Evolutionary conservation across 768 basidiomycete genomes (phyloP).

Genomic region (Symmetrospora coprosmae): DNA sequence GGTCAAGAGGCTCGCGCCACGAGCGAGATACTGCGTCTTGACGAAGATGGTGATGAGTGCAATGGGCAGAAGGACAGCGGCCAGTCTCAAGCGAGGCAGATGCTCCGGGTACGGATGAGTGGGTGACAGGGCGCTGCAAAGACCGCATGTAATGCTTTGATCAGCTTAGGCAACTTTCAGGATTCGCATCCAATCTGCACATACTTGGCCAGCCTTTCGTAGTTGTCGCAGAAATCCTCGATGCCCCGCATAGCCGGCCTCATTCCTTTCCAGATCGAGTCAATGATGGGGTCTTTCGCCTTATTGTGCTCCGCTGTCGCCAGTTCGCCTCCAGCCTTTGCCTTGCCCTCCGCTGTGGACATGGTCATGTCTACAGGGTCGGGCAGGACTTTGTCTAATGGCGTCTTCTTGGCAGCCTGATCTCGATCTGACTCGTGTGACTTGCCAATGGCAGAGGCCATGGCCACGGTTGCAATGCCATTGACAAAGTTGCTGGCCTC

Average conservation of each 20-base stretch:
- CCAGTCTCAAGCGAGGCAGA: slow-evolving; percentile 35
- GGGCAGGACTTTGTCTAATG: slow-evolving; percentile 33
- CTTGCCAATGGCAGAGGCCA: slow-evolving; percentile 36
- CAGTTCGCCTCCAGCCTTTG: slow-evolving; percentile 31
- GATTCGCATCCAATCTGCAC: slow-evolving; percentile 7
- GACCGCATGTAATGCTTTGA: too few relatives aligned
- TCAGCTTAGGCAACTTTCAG: not conserved
- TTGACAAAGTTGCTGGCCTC: slow-evolving; percentile 39
- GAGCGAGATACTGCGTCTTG: slow-evolving; percentile 35
- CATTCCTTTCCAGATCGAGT: slow-evolving; percentile 36
- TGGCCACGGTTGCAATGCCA: slow-evolving; percentile 35
- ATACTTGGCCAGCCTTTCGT: slow-evolving; percentile 40
- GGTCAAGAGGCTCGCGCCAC: slow-evolving; percentile 34
- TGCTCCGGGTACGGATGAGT: slow-evolving; percentile 38
- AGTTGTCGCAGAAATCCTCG: slow-evolving; percentile 39
- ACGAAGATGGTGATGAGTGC: slow-evolving; percentile 35
- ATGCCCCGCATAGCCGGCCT: slow-evolving; percentile 38
- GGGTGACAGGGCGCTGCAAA: slow-evolving; percentile 39
- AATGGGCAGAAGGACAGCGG: slow-evolving; percentile 35
- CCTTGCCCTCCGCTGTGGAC: slow-evolving; percentile 34
- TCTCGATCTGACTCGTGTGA: slow-evolving; percentile 26
- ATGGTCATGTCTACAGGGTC: slow-evolving; percentile 35
- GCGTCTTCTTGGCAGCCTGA: slow-evolving; percentile 1
- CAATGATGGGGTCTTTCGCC: slow-evolving; percentile 34
- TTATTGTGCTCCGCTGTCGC: slow-evolving; percentile 31